Evolutionary conservation across 2,329 filamentous ascomycete genomes (phyloP).

Genomic region (Shiraia sp.): DNA sequence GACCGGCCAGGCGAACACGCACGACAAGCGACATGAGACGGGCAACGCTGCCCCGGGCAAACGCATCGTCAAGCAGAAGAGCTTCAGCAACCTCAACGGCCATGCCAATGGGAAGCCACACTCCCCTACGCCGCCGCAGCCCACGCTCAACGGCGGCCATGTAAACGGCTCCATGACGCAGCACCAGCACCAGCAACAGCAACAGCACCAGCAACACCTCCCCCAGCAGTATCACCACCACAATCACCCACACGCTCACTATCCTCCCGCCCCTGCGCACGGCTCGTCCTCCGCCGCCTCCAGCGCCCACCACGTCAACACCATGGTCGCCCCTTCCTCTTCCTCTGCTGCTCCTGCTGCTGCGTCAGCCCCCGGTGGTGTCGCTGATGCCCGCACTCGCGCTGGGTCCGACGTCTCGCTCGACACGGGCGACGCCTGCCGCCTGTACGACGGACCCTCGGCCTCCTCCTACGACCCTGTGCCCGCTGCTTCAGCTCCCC

Average conservation of each 20-base stretch:
- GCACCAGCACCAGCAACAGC: slow-evolving; percentile 2
- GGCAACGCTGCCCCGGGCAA: slow-evolving; percentile 79
- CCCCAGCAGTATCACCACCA: slow-evolving; percentile 1
- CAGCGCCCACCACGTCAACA: slow-evolving; percentile 9
- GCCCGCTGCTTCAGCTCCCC: slow-evolving; percentile 53
- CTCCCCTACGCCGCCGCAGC: slow-evolving; percentile 44
- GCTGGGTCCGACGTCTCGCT: slow-evolving; percentile 50
- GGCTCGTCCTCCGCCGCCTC: not conserved
- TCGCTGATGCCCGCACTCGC: slow-evolving; percentile 41
- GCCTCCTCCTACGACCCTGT: slow-evolving; percentile 43
- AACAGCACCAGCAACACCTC: not conserved
- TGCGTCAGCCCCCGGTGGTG: slow-evolving; percentile 2
- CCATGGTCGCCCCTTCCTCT: slow-evolving; percentile 12
- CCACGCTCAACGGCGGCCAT: slow-evolving; percentile 22
- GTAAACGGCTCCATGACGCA: slow-evolving; percentile 45
- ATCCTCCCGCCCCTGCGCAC: slow-evolving; percentile 7
- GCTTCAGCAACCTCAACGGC: slow-evolving; percentile 51
- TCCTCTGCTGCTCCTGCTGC: too few species aligned
- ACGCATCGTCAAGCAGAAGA: slow-evolving; percentile 59
- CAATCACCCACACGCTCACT: too few species aligned
- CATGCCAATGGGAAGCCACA: slow-evolving; percentile 46
- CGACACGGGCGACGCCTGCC: slow-evolving; percentile 44
- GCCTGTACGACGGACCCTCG: slow-evolving; percentile 31
- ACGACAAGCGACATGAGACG: slow-evolving; percentile 76
- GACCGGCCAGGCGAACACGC: slow-evolving; percentile 51